These are phyloP conservation scores for Brasilioporus rufonigricans DNA, from an alignment of 768 basidiomycete species.

Conservation along the genomic window DNA sequence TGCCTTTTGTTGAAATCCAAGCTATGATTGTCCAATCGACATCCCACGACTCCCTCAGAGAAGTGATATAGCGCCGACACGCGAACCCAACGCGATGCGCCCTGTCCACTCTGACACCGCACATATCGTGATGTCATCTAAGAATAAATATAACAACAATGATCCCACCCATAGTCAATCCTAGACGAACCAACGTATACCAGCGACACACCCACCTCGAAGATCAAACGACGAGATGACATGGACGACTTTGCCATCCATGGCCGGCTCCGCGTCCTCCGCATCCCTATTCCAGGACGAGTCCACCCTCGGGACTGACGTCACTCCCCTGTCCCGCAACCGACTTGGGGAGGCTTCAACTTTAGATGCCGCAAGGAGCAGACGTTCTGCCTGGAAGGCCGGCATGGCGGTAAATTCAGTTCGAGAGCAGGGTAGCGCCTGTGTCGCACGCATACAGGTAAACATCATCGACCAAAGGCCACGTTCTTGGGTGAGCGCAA, in stretches of 20 bases:
- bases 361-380: constrained; percentile 9
- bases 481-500: constrained; percentile 14
- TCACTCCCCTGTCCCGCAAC: not conserved
- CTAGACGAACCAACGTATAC: not conserved
- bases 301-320: not conserved
- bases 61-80: constrained; percentile 34
- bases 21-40: not conserved
- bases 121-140: constrained; percentile 47
- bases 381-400: constrained; percentile 10
- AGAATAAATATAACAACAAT: not conserved
- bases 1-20: not conserved
- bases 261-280: not conserved
- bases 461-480: constrained; percentile 21
- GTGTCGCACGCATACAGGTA: constrained; percentile 2
- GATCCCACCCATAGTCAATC: too few relatives aligned
- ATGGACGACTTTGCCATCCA: constrained; percentile 16
- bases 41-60: constrained; percentile 3
- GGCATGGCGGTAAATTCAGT: constrained; percentile 12
- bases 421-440: constrained; percentile 16
- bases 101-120: constrained; percentile 47
- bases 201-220: constrained; percentile 21
- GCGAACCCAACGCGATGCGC: constrained; percentile 40
- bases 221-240: constrained; percentile 27
- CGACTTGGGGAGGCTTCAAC: constrained; percentile 12
- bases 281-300: not conserved